phyloP scores from a whole-genome alignment of 495 filamentous ascomycete genomes.

The Aspergillus avenaceus region DNA sequence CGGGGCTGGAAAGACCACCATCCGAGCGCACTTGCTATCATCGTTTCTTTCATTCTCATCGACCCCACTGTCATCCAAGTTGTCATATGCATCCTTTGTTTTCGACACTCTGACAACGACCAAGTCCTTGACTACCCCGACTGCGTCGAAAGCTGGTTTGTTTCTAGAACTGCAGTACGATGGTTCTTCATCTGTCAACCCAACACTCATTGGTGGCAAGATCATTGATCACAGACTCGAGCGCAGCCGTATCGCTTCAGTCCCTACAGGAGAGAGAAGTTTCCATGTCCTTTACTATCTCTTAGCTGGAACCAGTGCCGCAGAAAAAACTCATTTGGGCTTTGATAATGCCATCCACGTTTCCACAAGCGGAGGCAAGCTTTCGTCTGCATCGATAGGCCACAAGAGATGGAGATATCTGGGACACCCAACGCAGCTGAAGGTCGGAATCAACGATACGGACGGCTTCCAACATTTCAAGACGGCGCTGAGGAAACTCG shows the following conservation, averaged over 20 bases:
- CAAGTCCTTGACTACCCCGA: slow-evolving; percentile 93
- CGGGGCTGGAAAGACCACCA: slow-evolving; percentile 90
- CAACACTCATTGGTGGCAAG: slow-evolving; percentile 87
- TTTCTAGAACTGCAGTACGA: slow-evolving; percentile 97
- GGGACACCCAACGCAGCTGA: slow-evolving; percentile 92
- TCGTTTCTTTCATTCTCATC: slow-evolving; percentile 81
- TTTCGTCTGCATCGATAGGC: slow-evolving; percentile 47
- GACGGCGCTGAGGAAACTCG: slow-evolving; percentile 86
- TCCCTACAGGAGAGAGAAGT: slow-evolving; percentile 92
- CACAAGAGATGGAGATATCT: slow-evolving; percentile 91
- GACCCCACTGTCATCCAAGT: slow-evolving; percentile 85
- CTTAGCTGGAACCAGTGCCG: slow-evolving; percentile 81
- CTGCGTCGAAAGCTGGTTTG: slow-evolving; percentile 89
- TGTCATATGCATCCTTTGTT: slow-evolving; percentile 88
- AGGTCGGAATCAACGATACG: slow-evolving; percentile 91
- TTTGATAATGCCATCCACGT: slow-evolving; percentile 57
- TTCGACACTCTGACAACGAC: slow-evolving; percentile 96
- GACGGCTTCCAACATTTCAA: slow-evolving; percentile 98
- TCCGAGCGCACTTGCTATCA: slow-evolving; percentile 82
- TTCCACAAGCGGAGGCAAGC: slow-evolving; percentile 38
- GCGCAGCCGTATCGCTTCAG: slow-evolving; percentile 79
- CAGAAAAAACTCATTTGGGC: slow-evolving; percentile 85
- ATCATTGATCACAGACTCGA: slow-evolving; percentile 90
- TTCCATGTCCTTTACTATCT: slow-evolving; percentile 97
- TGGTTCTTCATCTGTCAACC: slow-evolving; percentile 72